These are phyloP conservation scores for Malassezia restricta DNA, from an alignment of 1,284 basidiomycete genomes.

Conservation along the genomic window DNA sequence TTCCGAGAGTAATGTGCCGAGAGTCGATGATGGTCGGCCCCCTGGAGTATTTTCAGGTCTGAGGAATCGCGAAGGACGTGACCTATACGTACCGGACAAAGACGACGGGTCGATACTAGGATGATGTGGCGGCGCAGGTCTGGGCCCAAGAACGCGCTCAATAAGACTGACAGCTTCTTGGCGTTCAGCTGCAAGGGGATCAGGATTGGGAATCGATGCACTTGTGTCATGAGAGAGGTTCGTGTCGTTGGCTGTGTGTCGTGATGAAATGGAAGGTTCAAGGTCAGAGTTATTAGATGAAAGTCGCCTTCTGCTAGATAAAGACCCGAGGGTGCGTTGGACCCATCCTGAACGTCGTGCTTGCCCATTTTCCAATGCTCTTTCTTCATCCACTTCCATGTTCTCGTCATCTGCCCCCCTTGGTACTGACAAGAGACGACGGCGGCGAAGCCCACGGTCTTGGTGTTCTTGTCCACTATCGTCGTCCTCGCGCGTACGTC, in stretches of 20 bases:
- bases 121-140: neutral
- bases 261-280: too few relatives aligned
- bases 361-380: too few relatives aligned
- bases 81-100: constrained; percentile 1
- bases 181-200: constrained; percentile 1
- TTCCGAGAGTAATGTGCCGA: constrained; percentile 11
- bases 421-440: neutral
- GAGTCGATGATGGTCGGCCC: constrained; percentile 4
- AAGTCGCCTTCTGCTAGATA: too few relatives aligned
- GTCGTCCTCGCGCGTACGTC: constrained; percentile 10
- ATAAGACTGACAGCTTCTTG: neutral
- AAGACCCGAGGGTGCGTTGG: too few relatives aligned
- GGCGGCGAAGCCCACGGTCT: neutral
- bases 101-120: neutral
- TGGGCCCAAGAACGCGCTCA: constrained; percentile 5
- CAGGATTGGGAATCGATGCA: neutral
- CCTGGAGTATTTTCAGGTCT: neutral
- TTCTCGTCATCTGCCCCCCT: neutral
- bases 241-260: too few relatives aligned
- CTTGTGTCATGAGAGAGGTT: too few relatives aligned
- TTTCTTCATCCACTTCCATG: neutral
- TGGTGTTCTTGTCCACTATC: neutral
- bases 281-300: too few relatives aligned
- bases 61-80: neutral
- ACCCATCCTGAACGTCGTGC: too few relatives aligned